Evolutionary conservation across 805 yeast genomes (phyloP), one percentile per base, ranked within the genome.

Genomic region (Scheffersomyces lignosus): DNA sequence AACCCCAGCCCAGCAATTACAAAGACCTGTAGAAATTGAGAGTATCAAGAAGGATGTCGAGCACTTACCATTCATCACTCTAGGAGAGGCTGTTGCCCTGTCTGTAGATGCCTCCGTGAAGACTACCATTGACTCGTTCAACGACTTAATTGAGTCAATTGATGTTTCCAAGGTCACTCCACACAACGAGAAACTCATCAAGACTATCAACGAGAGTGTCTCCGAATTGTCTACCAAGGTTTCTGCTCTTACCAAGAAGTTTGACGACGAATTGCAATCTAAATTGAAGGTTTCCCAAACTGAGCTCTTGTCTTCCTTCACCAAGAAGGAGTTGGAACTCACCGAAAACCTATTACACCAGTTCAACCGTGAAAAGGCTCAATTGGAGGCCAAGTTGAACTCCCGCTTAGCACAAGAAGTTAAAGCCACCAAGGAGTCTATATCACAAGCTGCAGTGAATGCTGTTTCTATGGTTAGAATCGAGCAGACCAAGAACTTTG

Each of bases 381-480:
- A 73, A 38, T 70, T 87, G 48, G 82, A 82, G 45, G 57, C 66
- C 31, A 79, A 80, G 48, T 82, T 81, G 56, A 69, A 77, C 42
- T 61, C 67, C 31, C 75, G 80, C 46, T 68, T 91, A 47, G 56
- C 62, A 15, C 62, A 69, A 13, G 96, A 89, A 60, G 70, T 89
- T 36, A 77, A 77, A 46, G 80, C 85, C 25, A 75, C 88, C 40
- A 78, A 77, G 55, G 70, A 78, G 48, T 77, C 81, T 9, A 71
- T 90, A 34, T 63, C 79, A 29, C 72, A 80, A 31, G 85, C 87
- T 45, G 90, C 89, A 14, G 80, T 80, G 41, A 89, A 87, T 62
- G 81, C 81, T 37, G 74, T 87, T 20, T 68, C 80, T 7, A 70
- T 83, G 56, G 78, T 82, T 38, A 77, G 87, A 51, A 66, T 81